Base-by-base conservation (phyloP, 129 eudicot species). In the Artemisia annua region DNA sequence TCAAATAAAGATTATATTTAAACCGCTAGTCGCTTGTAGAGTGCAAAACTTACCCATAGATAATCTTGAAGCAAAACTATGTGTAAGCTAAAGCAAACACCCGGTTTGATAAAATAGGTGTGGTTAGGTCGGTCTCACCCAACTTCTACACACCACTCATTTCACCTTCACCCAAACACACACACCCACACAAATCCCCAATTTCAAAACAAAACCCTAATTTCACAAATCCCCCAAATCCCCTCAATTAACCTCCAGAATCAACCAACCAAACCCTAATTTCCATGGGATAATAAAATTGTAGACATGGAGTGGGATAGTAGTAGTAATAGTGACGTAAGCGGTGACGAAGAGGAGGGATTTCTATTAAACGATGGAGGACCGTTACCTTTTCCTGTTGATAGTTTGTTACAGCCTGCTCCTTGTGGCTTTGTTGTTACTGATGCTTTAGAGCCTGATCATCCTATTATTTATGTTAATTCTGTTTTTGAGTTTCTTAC, bases 361-460 rank as follows among this genome's bases (percentile, higher is more conserved):
- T 89, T 89, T 52, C 32, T 86, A 54, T 69, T 86, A 63, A 83
- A 71, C 57, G 91, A 80, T 76, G 91, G 87, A 5, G 91, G 91
- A 1, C 76, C 85, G 11, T 43, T 86, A 43, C 96, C 91, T 3
- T 89, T 89, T 28, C 89, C 89, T 11, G 81, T 89, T 64, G 87
- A 75, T 71, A 76, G 66, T 11, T 48, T 84, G 75, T 83, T 89
- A 49, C 87, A 93, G 35, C 87, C 95, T 48, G 87, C 90, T 69
- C 98, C 98, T 0, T 89, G 95, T 75, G 95, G 90, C 1, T 93
- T 93, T 55, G 92, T 87, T 63, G 96, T 93, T 26, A 80, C 97
- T 11, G 98, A 93, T 81, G 95, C 96, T 24, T 79, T 93, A 71
- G 98, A 93, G 79, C 92, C 90, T 43, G 90, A 89, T 70, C 75